Evolutionary conservation across 129 eudicot species (phyloP).

Genomic region (sunflower (Helianthus annuus)): DNA sequence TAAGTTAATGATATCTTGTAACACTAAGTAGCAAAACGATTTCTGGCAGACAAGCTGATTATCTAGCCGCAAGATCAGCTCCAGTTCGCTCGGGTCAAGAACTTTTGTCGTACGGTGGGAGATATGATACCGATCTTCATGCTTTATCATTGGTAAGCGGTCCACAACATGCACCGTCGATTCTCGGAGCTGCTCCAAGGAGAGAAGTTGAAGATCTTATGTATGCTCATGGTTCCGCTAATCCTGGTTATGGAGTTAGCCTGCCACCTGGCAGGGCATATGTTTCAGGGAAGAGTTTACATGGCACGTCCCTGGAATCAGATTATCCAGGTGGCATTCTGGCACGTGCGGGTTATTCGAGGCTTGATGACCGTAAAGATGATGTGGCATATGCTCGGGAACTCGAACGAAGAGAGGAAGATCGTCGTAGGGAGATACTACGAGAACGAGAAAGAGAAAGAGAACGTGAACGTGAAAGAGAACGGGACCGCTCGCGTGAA

Average conservation of each 20-base stretch:
- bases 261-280: constrained; percentile 97
- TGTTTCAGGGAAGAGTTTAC: constrained; percentile 81
- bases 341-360: constrained; percentile 57
- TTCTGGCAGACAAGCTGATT: constrained; percentile 99
- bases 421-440: constrained; percentile 53
- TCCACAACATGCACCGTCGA: constrained; percentile 77
- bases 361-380: constrained; percentile 74
- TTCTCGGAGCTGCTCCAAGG: constrained; percentile 88
- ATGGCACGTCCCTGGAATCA: constrained; percentile 49
- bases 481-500: constrained; percentile 56
- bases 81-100: constrained; percentile 60
- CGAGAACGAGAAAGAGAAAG: constrained; percentile 71
- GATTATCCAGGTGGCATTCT: constrained; percentile 62
- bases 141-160: constrained; percentile 51
- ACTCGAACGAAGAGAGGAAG: constrained; percentile 69
- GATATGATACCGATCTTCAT: constrained; percentile 73
- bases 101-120: constrained; percentile 65
- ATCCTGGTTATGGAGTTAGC: constrained; percentile 96
- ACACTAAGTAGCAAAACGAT: constrained; percentile 66
- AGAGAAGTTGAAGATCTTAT: constrained; percentile 70
- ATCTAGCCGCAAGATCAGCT: constrained; percentile 74
- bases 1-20: constrained; percentile 33
- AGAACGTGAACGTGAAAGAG: constrained; percentile 67
- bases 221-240: constrained; percentile 65
- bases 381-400: constrained; percentile 58